Percentiles rank a stretch among this genome's conserved stretches.
These are phyloP conservation scores for Zostera marina DNA, from an alignment of 116 monocot genomes.

Conservation along the genomic window DNA sequence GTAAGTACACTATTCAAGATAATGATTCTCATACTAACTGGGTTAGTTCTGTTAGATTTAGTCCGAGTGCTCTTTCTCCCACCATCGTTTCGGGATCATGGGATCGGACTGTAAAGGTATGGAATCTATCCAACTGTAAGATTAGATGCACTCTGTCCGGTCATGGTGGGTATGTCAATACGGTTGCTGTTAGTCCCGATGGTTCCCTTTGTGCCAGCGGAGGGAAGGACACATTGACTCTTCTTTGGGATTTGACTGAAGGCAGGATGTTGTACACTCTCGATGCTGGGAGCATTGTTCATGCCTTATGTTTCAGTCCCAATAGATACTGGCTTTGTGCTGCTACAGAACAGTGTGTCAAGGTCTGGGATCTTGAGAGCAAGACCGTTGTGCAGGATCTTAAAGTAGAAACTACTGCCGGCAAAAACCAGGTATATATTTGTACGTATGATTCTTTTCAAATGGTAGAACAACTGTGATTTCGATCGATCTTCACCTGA, in stretches of 20 bases:
- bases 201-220: conserved; percentile 21
- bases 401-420: conserved; percentile 10
- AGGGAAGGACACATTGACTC: conserved; percentile 14
- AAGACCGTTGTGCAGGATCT: conserved; percentile 19
- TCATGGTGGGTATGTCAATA: conserved; percentile 15
- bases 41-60: conserved; percentile 19
- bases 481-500: not conserved
- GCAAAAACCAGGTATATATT: conserved; percentile 12
- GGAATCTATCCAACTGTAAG: conserved; percentile 21
- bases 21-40: conserved; percentile 14
- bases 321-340: conserved; percentile 28
- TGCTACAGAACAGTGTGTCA: conserved; percentile 15
- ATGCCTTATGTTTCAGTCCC: conserved; percentile 18
- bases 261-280: conserved; percentile 17
- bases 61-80: conserved; percentile 12
- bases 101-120: conserved; percentile 20
- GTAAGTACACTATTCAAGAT: conserved; percentile 22
- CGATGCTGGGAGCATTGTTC: conserved; percentile 13
- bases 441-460: not conserved
- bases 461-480: not conserved
- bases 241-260: conserved; percentile 18
- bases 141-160: conserved; percentile 12
- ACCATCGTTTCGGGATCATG: conserved; percentile 21
- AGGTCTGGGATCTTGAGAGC: conserved; percentile 23
- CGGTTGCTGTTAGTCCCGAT: conserved; percentile 22